Base-by-base conservation (phyloP, 805 yeast species). In the Wickerhamomyces alni region DNA sequence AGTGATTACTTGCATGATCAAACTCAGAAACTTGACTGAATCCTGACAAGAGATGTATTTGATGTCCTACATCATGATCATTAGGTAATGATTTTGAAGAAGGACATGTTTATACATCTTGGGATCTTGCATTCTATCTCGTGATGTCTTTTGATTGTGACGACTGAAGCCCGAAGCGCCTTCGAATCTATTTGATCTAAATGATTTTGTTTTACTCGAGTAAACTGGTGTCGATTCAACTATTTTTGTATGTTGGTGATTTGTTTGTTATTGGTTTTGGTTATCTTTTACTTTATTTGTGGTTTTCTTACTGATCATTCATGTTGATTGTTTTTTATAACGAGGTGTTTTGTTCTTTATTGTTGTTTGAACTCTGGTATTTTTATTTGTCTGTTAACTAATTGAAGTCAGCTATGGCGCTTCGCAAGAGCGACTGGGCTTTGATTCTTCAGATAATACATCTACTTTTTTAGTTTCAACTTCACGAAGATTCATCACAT, bases 1-100 rank as follows among this genome's bases (percentile, higher is more conserved):
- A 57, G 69, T 51, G 69, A 62, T 65, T 61, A 59, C 66, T 44
- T 48, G 39, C 47, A 40, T 40, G 17, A 17, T 21, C 34, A 28
- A 39, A 42, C 17, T 25, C 19, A 37, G 30, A 10, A 22, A 34
- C 12, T 33, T 3, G 16, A 22, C 22, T 5, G 12, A 11, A 21
- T 15, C 10, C 9, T 16, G 25, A 28, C 8, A 5, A 18, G 28
- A 33, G 37, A 36, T 36, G 17, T 40, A 22, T 40, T 16, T 16
- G 25, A 13, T 37, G 37, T 34, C 38, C 40, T 37, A 34, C 31
- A 6, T 17, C n/a, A 34, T 24, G 12, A 18, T n/a, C 17, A 34
- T 37, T 41, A 41, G 47, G 12, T 12, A 45, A 39, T 38, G 21
- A 17, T 12, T n/a, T 10, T 15, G 1, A 12, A 9, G 26, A n/a